A percentile compares a stretch with the other conserved stretches of the same genome.
These are phyloP conservation scores for Suhomyces maxii DNA, from an alignment of 1,139 yeast species.

Conservation along the genomic window DNA sequence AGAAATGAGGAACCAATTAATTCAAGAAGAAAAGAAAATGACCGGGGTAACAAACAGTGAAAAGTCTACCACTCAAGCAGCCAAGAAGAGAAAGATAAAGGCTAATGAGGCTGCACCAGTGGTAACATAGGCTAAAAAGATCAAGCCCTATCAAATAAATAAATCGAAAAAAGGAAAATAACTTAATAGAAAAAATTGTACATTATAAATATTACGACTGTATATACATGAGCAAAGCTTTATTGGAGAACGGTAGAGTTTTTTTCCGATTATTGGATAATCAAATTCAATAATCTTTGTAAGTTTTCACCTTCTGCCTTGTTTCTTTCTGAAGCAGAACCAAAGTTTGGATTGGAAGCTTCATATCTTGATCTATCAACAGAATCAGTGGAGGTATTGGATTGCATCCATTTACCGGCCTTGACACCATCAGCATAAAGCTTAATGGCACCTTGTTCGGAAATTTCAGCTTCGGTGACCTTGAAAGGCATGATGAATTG, in stretches of 20 bases:
- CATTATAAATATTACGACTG: conserved; percentile 1
- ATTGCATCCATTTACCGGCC: conserved; percentile 44
- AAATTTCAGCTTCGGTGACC: conserved; percentile 40
- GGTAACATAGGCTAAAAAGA: background rate
- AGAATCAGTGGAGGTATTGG: conserved; percentile 19
- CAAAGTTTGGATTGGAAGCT: conserved; percentile 35
- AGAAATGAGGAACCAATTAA: conserved; percentile 39
- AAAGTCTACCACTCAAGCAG: conserved; percentile 14
- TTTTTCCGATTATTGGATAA: conserved; percentile 14
- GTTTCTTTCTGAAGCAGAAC: conserved; percentile 36
- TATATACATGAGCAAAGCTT: conserved; percentile 3
- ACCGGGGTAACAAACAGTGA: conserved; percentile 25
- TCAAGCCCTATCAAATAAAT: background rate
- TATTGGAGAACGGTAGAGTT: background rate
- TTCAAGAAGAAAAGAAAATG: conserved; percentile 46
- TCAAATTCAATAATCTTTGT: conserved; percentile 36
- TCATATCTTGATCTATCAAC: conserved; percentile 25
- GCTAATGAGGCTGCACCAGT: conserved; percentile 11
- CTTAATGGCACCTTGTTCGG: conserved; percentile 38
- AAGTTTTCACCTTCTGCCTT: conserved; percentile 34
- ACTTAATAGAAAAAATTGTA: background rate
- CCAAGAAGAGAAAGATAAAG: conserved; percentile 38
- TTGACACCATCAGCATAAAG: conserved; percentile 43
- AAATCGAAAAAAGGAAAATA: too few species aligned
- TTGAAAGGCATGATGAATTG: conserved; percentile 49